phyloP scores from a whole-genome alignment of 1,284 basidiomycete species.

The Tilletia caries region DNA sequence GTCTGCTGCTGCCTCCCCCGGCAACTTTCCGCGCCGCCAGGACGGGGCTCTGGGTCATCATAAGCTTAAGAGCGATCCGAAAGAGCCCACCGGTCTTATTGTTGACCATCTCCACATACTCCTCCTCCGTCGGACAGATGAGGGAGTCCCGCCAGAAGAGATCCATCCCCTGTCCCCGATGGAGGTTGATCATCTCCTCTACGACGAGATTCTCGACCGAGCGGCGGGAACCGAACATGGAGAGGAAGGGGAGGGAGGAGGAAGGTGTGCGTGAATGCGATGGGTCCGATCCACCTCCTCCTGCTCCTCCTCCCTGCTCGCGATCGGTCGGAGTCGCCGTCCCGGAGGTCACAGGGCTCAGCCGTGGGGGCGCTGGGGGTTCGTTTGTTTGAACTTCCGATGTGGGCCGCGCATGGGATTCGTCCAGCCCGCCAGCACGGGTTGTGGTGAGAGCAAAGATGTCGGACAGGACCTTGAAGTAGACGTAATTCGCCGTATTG shows the following conservation, averaged over 20 bases:
- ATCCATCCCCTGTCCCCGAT: slow-evolving; percentile 93
- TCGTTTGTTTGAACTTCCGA: neutral
- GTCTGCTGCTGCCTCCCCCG: neutral
- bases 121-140: slow-evolving; percentile 87
- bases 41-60: slow-evolving; percentile 68
- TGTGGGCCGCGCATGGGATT: slow-evolving; percentile 1
- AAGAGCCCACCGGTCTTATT: slow-evolving; percentile 98
- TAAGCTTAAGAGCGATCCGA: slow-evolving; percentile 85
- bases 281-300: neutral
- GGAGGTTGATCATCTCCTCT: slow-evolving; percentile 76
- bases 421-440: slow-evolving; percentile 51
- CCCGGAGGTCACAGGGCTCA: slow-evolving; percentile 18
- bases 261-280: neutral
- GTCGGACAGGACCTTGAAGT: slow-evolving; percentile 63
- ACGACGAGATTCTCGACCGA: slow-evolving; percentile 33
- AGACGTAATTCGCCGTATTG: slow-evolving; percentile 95
- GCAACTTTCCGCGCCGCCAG: neutral
- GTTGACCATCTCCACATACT: slow-evolving; percentile 94
- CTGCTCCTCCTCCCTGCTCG: neutral
- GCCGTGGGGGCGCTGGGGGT: neutral
- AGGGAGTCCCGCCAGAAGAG: slow-evolving; percentile 89
- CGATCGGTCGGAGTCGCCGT: slow-evolving; percentile 17
- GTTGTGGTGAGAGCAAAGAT: slow-evolving; percentile 69
- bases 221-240: slow-evolving; percentile 16
- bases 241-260: neutral